Evolutionary conservation across 2,329 filamentous ascomycete genomes (phyloP).

Genomic region (Colletotrichum tamarilloi): DNA sequence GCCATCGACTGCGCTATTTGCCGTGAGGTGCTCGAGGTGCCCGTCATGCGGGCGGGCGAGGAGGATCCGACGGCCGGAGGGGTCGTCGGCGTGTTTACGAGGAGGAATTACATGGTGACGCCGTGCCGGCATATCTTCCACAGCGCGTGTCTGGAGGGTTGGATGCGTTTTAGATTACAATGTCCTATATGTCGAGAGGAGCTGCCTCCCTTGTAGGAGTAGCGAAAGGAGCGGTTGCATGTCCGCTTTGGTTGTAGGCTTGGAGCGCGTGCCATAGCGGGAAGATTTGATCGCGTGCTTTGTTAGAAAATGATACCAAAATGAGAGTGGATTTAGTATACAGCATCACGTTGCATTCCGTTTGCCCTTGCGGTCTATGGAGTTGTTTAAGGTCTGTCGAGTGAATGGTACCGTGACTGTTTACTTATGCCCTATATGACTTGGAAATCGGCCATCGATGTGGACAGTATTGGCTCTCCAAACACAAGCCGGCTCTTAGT

Average conservation of each 20-base stretch:
- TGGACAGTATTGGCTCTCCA: too few relatives aligned
- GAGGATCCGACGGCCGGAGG: conserved; percentile 61
- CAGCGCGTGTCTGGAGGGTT: conserved; percentile 89
- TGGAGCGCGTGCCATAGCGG: background rate
- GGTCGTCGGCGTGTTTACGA: conserved; percentile 77
- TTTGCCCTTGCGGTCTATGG: too few relatives aligned
- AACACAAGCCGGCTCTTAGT: too few relatives aligned
- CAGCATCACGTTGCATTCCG: background rate
- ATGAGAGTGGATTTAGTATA: background rate
- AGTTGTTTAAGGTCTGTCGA: background rate
- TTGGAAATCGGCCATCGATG: too few relatives aligned
- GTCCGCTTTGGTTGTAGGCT: background rate
- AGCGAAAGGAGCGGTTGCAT: background rate
- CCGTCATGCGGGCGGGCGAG: conserved; percentile 74
- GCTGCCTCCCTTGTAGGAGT: conserved; percentile 77
- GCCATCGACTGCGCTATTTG: conserved; percentile 95
- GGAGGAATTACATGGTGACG: conserved; percentile 95
- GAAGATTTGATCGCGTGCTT: background rate
- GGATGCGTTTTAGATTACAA: conserved; percentile 93
- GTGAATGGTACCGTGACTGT: too few relatives aligned
- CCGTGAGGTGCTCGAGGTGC: conserved; percentile 90
- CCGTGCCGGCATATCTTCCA: conserved; percentile 98
- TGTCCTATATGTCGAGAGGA: conserved; percentile 96
- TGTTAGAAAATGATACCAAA: background rate
- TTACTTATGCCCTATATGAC: too few relatives aligned